These are phyloP conservation scores for Furcasterigmium sp. DNA, from an alignment of 2,329 filamentous ascomycete genomes.

Conservation along the genomic window DNA sequence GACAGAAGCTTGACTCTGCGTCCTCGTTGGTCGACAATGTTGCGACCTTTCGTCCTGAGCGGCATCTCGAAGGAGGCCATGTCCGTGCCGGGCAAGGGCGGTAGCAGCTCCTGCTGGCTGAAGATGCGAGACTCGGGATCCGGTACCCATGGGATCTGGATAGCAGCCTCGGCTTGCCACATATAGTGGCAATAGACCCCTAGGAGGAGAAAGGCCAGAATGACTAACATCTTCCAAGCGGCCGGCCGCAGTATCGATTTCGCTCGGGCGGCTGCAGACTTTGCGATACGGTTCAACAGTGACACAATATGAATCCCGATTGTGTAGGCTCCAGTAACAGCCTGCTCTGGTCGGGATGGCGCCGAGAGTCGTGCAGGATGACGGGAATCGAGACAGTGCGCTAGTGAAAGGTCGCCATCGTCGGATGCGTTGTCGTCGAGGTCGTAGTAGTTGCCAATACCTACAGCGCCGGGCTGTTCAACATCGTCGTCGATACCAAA, in stretches of 20 bases:
- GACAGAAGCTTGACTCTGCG: conserved; percentile 57
- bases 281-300: no score
- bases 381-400: no score
- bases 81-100: conserved; percentile 34
- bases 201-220: conserved; percentile 28
- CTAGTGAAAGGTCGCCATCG: no score
- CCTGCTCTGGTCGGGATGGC: no score
- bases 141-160: conserved; percentile 42
- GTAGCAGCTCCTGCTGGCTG: conserved; percentile 39
- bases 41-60: conserved; percentile 51
- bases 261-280: background rate
- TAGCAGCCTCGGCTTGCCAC: conserved; percentile 37
- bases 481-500: no score
- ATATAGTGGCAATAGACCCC: conserved; percentile 33
- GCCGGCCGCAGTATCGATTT: background rate
- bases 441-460: no score
- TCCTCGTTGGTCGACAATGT: conserved; percentile 53
- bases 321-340: no score
- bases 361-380: no score
- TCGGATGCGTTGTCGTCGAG: no score
- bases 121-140: conserved; percentile 42
- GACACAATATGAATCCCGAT: no score
- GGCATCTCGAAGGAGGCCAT: conserved; percentile 49
- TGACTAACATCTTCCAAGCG: conserved; percentile 27
- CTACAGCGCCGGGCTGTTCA: no score